Percentiles rank a stretch among this genome's conserved stretches.
These are phyloP conservation scores for Chlorencoelia australis DNA, from an alignment of 2,329 filamentous ascomycete species.

Conservation along the genomic window DNA sequence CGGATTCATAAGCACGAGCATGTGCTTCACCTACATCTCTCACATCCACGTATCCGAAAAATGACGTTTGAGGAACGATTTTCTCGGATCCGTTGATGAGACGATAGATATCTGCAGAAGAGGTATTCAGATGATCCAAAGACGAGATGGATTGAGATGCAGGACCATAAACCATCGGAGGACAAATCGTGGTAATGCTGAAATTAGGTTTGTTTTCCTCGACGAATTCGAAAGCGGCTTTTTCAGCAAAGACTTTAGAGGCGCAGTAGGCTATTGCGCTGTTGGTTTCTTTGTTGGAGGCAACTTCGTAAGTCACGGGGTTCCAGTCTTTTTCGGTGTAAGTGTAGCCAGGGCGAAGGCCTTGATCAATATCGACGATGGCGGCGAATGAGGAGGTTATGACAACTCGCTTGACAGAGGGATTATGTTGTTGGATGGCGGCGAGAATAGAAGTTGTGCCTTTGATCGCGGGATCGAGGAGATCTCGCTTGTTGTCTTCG, in stretches of 20 bases:
- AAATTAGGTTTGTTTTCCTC: constrained; percentile 43
- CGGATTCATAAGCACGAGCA: constrained; percentile 42
- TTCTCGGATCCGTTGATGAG: constrained; percentile 51
- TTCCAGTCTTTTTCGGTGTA: constrained; percentile 46
- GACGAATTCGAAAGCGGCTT: constrained; percentile 52
- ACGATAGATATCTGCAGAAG: constrained; percentile 56
- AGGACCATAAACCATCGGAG: constrained; percentile 52
- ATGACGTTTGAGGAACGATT: constrained; percentile 40
- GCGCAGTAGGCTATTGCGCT: constrained; percentile 22
- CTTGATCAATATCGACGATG: constrained; percentile 44
- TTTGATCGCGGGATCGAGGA: constrained; percentile 44
- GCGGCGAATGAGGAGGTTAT: constrained; percentile 56
- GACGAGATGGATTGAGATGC: constrained; percentile 49
- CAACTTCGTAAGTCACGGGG: constrained; percentile 37
- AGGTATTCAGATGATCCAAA: constrained; percentile 57
- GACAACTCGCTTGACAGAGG: constrained; percentile 29
- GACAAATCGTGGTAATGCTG: constrained; percentile 47
- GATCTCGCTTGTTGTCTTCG: constrained; percentile 26
- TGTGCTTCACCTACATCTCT: constrained; percentile 52
- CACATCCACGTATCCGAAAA: constrained; percentile 43
- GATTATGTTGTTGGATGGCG: constrained; percentile 32
- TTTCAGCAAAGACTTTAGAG: constrained; percentile 54
- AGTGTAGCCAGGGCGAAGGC: constrained; percentile 35
- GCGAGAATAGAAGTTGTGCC: constrained; percentile 39
- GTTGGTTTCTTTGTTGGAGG: constrained; percentile 16